phyloP scores from a whole-genome alignment of 495 filamentous ascomycete species.

The Friedmanniomyces endolithicus region DNA sequence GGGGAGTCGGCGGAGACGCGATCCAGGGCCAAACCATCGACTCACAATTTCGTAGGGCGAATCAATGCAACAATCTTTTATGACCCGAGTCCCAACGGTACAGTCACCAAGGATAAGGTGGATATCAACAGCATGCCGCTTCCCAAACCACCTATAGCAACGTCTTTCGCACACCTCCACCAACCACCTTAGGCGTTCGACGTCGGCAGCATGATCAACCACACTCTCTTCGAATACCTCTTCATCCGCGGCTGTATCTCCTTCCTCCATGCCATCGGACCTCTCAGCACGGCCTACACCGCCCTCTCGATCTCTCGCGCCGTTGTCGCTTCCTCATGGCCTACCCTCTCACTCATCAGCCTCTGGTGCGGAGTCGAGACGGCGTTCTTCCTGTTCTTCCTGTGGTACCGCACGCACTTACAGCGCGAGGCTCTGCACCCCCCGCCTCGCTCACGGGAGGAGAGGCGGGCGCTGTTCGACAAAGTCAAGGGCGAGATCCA shows the following conservation, averaged over 20 bases:
- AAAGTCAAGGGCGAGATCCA: slow-evolving; percentile 42
- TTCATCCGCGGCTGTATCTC: slow-evolving; percentile 11
- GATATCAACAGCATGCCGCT: too few species aligned
- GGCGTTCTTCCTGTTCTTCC: slow-evolving; percentile 43
- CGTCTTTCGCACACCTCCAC: neutral
- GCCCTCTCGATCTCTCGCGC: neutral
- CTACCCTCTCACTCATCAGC: neutral
- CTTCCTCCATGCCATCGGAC: slow-evolving; percentile 15
- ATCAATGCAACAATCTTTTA: too few species aligned
- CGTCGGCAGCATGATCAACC: slow-evolving; percentile 11
- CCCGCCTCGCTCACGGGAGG: slow-evolving; percentile 29
- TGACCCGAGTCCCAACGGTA: too few species aligned
- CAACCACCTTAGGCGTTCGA: neutral
- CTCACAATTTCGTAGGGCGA: too few species aligned
- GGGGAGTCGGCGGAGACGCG: too few species aligned
- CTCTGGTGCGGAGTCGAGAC: slow-evolving; percentile 31
- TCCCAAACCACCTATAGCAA: too few species aligned
- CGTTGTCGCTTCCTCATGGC: neutral
- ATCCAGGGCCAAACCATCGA: too few species aligned
- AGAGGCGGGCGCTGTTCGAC: slow-evolving; percentile 40
- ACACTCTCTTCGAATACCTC: slow-evolving; percentile 10
- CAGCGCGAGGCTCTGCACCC: slow-evolving; percentile 43
- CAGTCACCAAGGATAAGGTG: too few species aligned
- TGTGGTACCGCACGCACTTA: slow-evolving; percentile 40
- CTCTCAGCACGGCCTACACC: slow-evolving; percentile 10